phyloP scores from a whole-genome alignment of 805 yeast genomes.

The Barnettozyma populi region DNA sequence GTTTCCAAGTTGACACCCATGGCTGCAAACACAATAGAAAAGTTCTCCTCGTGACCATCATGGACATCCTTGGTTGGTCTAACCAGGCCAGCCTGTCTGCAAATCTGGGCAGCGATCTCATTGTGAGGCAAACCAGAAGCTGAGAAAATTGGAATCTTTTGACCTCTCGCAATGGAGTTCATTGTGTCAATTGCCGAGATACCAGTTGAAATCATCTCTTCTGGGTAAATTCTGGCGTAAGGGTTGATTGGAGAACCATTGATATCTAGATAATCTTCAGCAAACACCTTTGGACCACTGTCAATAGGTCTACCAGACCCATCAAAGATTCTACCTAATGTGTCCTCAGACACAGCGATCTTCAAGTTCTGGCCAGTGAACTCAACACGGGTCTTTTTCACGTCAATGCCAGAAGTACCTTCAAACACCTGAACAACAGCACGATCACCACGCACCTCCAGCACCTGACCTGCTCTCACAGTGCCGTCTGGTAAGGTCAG shows the following conservation, averaged over 20 bases:
- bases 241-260: constrained; percentile 99
- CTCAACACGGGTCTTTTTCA: constrained; percentile 94
- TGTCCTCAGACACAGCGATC: constrained; percentile 94
- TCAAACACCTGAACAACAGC: constrained; percentile 99
- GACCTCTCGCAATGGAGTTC: constrained; percentile 99
- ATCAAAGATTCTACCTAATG: constrained; percentile 95
- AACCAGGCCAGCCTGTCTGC: constrained; percentile 99
- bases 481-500: constrained; percentile 95
- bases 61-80: constrained; percentile 99
- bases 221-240: constrained; percentile 96
- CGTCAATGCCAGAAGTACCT: constrained; percentile 98
- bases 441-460: constrained; percentile 94
- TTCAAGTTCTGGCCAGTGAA: constrained; percentile 93
- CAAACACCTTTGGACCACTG: constrained; percentile 96
- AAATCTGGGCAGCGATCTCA: constrained; percentile 99
- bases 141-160: constrained; percentile 97
- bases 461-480: constrained; percentile 92
- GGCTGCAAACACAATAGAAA: constrained; percentile 98
- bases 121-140: constrained; percentile 99
- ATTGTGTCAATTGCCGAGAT: constrained; percentile 97
- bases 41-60: constrained; percentile 99
- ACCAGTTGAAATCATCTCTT: constrained; percentile 99
- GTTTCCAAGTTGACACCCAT: constrained; percentile 99
- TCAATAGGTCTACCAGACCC: constrained; percentile 99
- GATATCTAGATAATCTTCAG: constrained; percentile 97